Evolutionary conservation across 345 rosid genomes (phyloP), one percentile per base, ranked within the genome.

Genomic region (Geranium brycei): DNA sequence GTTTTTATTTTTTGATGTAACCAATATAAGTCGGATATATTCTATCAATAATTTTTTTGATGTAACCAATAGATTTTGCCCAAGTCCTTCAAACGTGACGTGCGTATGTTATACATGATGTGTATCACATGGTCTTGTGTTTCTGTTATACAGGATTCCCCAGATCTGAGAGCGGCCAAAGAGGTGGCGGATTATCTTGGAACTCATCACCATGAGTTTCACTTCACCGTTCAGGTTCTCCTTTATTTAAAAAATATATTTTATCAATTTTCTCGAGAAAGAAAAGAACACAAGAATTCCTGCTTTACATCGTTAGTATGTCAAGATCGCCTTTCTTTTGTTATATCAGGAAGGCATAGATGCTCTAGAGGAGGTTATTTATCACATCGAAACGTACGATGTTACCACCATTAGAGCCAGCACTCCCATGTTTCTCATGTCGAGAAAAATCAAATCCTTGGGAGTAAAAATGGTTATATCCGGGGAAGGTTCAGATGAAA

Each of bases 401-500:
- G 98, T 89, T 47, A 92, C 97, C 0, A 81, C 98, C 0, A 83
- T 92, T 53, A 83, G 97, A 73, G 98, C 97, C 19, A 87, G 95
- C 70, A 87, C 91, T 1, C 98, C 97, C 0, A 92, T 92, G 97
- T 92, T 92, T 60, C 86, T 89, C 8, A 84, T 92, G 93, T 71
- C 97, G 0, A 71, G 98, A 4, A 92, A 89, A 85, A 92, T 92
- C 32, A 92, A 92, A 80, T 81, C 98, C 2, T 79, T 87, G 3
- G 97, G 98, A 19, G 95, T 92, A 30, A 92, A 92, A 85, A 89
- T 89, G 98, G 98, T 92, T 71, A 76, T 92, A 40, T 92, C 98
- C n/a, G 95, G 95, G 53, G 98, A 92, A 75, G 98, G 97, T 16
- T 77, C 97, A 0, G 97, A 92, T 61, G 98, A 92, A 81, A 69